phyloP scores from a whole-genome alignment of 179 eudicot species.

The Beta macrorhiza region DNA sequence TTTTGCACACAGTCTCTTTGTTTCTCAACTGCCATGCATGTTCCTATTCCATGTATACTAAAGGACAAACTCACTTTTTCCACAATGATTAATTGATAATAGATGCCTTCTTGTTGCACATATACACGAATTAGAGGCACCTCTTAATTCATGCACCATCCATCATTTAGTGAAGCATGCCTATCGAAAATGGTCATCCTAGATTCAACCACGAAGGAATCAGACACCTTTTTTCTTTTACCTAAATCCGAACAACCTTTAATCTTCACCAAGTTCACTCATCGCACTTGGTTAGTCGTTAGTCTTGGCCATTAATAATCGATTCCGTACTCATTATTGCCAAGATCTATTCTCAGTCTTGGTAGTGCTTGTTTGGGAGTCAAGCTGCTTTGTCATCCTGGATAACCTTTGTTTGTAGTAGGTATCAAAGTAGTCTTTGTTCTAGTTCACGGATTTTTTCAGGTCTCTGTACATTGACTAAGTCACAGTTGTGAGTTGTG shows the following conservation, averaged over 20 bases:
- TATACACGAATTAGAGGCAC: not conserved
- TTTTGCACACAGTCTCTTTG: not conserved
- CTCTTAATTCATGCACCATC: not conserved
- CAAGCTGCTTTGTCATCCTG: not conserved
- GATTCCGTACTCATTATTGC: not conserved
- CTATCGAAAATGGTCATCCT: not conserved
- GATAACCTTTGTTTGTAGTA: not conserved
- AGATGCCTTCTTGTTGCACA: not conserved
- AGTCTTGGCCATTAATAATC: not conserved
- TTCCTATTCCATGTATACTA: not conserved
- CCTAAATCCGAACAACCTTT: not conserved
- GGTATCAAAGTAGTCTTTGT: not conserved
- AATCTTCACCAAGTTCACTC: not conserved
- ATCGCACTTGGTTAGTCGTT: not conserved
- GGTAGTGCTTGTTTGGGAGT: not conserved
- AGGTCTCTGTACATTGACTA: not conserved
- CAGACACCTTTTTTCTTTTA: not conserved
- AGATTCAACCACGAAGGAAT: not conserved
- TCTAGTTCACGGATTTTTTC: not conserved
- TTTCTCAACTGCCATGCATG: not conserved
- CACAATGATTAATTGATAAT: not conserved
- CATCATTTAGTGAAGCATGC: not conserved
- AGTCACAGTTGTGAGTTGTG: not conserved
- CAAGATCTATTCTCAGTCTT: not conserved
- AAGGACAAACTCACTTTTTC: not conserved